Base-by-base conservation (phyloP, 208 protist species). In the Zelonia costaricensis region DNA sequence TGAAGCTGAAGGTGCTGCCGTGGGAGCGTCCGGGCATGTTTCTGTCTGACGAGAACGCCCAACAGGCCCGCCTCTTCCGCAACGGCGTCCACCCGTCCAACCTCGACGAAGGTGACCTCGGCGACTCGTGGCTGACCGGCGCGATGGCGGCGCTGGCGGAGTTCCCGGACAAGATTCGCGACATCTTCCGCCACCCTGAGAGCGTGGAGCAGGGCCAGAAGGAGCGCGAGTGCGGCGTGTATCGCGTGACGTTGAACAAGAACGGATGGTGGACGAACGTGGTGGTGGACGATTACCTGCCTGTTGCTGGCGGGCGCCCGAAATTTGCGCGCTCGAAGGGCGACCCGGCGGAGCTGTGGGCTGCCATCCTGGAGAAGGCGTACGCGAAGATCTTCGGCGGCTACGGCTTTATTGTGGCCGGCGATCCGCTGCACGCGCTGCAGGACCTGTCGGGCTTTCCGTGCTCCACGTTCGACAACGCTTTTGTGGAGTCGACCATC, bases 261-360 rank as follows among this genome's bases (percentile, higher is more conserved):
- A 84, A 91, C 67, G 89, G 89, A n/a, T 93, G 87, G 85, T 97
- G 87, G 89, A 76, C 62, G 15, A 93, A 68, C 66, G 76, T 95
- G 30, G 67, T 93, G 20, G 81, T 97, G 25, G 92, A 97, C 63
- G 84, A 94, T 74, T 94, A 89, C 72, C 65, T 97, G 16, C 86
- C 91, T 25, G 78, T 83, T 20, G 66, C 69, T 4, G 77, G 75
- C 47, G 78, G 76, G n/a, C 61, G 63, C 28, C 80, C 82, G 6
- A 87, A 80, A 49, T 95, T 86, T 62, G 83, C 78, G 12, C 75
- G 77, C 46, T 70, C 64, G 38, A 82, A 81, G 40, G 64, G 59
- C 9, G 86, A 96, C 45, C 77, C 82, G 22, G 44, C 69, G 22
- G 85, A 96, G 72, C 45, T 95, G 39, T 97, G 93, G 91, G 63